Percentiles rank a stretch among this genome's conserved stretches.
Evolutionary conservation across 495 filamentous ascomycete genomes (phyloP).

Genomic region (Aspergillus sclerotioniger): DNA sequence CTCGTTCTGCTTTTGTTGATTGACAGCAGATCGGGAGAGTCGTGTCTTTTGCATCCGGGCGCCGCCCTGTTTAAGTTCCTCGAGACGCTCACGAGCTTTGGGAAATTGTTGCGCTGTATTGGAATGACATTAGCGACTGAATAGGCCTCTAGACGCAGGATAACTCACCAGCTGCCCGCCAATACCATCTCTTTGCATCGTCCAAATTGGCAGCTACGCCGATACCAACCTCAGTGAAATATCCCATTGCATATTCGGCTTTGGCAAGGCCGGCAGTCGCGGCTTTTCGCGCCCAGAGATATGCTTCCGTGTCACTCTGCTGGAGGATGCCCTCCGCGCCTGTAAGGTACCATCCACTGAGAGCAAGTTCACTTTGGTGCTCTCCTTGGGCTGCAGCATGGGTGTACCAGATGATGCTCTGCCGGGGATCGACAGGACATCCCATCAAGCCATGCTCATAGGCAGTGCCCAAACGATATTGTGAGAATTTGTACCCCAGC

Average conservation of each 20-base stretch:
- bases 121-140: slow-evolving; percentile 15
- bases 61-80: slow-evolving; percentile 83
- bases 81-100: slow-evolving; percentile 86
- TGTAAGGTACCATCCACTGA: slow-evolving; percentile 96
- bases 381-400: slow-evolving; percentile 90
- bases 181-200: slow-evolving; percentile 98
- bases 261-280: slow-evolving; percentile 81
- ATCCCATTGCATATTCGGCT: slow-evolving; percentile 97
- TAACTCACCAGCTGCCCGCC: slow-evolving; percentile 89
- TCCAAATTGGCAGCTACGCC: slow-evolving; percentile 83
- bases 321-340: slow-evolving; percentile 82
- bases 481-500: slow-evolving; percentile 90
- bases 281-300: slow-evolving; percentile 94
- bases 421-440: slow-evolving; percentile 74
- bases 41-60: slow-evolving; percentile 70
- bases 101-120: slow-evolving; percentile 82
- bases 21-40: slow-evolving; percentile 76
- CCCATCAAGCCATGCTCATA: slow-evolving; percentile 90
- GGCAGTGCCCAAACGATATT: slow-evolving; percentile 81
- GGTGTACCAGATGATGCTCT: slow-evolving; percentile 90
- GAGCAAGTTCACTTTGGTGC: slow-evolving; percentile 87
- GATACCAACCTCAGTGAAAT: slow-evolving; percentile 94
- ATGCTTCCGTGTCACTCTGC: slow-evolving; percentile 94
- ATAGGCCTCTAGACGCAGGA: slow-evolving; percentile 11
- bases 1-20: slow-evolving; percentile 83